Base-by-base conservation (phyloP, 129 eudicot species). In the Lonicera japonica region DNA sequence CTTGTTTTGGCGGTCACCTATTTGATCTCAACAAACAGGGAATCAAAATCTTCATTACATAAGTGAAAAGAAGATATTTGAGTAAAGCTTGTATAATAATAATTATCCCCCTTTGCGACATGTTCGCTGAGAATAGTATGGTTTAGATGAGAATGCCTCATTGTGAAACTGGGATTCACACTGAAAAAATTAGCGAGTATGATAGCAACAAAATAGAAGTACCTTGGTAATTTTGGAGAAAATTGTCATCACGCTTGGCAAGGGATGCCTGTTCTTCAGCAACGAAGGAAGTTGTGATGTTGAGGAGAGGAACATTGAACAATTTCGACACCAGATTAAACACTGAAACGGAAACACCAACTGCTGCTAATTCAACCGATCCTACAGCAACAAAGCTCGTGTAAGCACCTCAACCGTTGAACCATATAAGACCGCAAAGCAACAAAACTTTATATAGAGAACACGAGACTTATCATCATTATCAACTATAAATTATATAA, bases 281-380 rank as follows among this genome's bases (percentile, higher is more conserved):
- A 65, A 88, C 96, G 69, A 94, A 94, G 59, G 99, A 88, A 20
- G 99, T 88, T 4, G 99, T 94, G 71, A 88, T 71, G 63, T 88
- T 94, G 67, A 94, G 95, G 78, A 94, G 64, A 59, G 99, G 99
- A 59, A 88, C 90, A 63, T 94, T 94, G 25, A 94, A 85, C 77
- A 94, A 75, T 67, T 94, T 94, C 14, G 99, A 85, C 10, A 94
- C 89, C 11, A 94, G 88, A 69, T 88, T 94, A 73, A 85, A 94
- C n/a, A 88, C 83, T 16, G 99, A 82, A 60, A 79, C 88, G 4
- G 99, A 94, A 56, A 94, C 95, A 54, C 99, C 99, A 63, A 94
- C 99, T 46, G 99, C 99, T 64, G 99, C 99, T 74, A 94, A 71
- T 69, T 94, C 99, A 67, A 82, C 78, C 38, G 99, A 85, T 19